Evolutionary conservation across 306 rosid genomes (phyloP), one percentile per base, ranked within the genome.

Genomic region (Quercus dentata): DNA sequence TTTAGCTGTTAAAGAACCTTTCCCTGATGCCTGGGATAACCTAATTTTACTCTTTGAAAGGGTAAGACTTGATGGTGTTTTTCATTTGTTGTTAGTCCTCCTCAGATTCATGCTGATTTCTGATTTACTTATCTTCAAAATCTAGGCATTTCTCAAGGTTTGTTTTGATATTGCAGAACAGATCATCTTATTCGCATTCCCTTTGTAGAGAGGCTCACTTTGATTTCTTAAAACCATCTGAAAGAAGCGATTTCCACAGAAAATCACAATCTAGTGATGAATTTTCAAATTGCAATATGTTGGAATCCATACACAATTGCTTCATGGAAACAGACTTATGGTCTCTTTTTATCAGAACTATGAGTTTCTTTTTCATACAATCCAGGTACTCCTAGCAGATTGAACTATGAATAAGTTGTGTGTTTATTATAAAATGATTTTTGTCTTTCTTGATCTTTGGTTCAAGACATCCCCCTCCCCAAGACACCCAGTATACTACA

Each of bases 1-100:
- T 86, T 89, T 89, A 56, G 92, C 97, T 14, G 97, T 91, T 80
- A 86, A 90, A 86, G 93, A 89, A 73, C 99, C 99, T 67, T 96
- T 96, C 83, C 98, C 99, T 20, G 98, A 96, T 82, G 97, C 99
- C 65, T 83, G 83, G 92, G 90, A 87, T 82, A 96, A 96, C 80
- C 92, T 96, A 62, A 78, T 86, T 52, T 79, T 96, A 78, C 85
- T 96, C 81, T 86, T 96, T 74, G 99, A 96, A 78, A 93, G 83
- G 90, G 99, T 96, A 89, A 86, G 77, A 74, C 41, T 41, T 0
- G 65, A 82, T 21, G 38, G 52, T 23, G 46, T 76, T 76, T 33
- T 35, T 73, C 72, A 76, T 55, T 57, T 15, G 5, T 69, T 52
- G 44, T 57, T 57, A 33, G 6, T 73, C 76, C 38, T 65, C 25